A percentile compares a stretch with the other conserved stretches of the same genome.
phyloP scores from a whole-genome alignment of 768 basidiomycete species.

The Sarcodon aspratus region DNA sequence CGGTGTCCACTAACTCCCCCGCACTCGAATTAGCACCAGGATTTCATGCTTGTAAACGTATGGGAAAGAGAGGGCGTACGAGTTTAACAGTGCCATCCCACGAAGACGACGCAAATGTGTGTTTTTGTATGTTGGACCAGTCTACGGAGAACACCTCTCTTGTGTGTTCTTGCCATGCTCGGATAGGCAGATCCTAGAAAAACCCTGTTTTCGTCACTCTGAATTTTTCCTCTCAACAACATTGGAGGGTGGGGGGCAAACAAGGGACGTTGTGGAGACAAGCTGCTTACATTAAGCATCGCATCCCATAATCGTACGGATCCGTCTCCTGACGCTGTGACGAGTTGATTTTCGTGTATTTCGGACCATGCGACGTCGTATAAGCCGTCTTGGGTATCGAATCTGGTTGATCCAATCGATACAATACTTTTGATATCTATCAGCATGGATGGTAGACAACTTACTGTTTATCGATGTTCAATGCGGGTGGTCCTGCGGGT shows the following conservation, averaged over 20 bases:
- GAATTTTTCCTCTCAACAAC: constrained; percentile 8
- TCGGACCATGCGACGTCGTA: constrained; percentile 96
- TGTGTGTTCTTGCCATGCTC: constrained; percentile 89
- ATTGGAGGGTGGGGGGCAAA: neutral
- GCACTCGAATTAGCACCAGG: constrained; percentile 2
- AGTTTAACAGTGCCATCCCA: constrained; percentile 92
- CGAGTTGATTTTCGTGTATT: constrained; percentile 86
- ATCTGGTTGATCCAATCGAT: constrained; percentile 47
- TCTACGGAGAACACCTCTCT: constrained; percentile 90
- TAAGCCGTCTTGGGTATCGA: constrained; percentile 81
- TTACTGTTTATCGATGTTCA: constrained; percentile 61
- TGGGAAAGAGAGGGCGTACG: constrained; percentile 32
- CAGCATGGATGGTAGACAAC: constrained; percentile 15
- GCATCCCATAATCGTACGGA: constrained; percentile 87
- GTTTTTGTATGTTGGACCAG: constrained; percentile 92
- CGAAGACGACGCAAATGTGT: constrained; percentile 74
- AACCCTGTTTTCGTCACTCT: constrained; percentile 18
- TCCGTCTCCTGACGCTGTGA: constrained; percentile 84
- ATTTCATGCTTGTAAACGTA: neutral
- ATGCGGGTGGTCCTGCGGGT: constrained; percentile 27
- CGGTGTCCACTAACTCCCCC: constrained; percentile 64
- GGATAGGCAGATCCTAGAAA: constrained; percentile 74
- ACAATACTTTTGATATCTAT: constrained; percentile 9
- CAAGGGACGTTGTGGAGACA: too few relatives aligned
- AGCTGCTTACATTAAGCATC: constrained; percentile 55